phyloP scores from a whole-genome alignment of 805 yeast genomes.

The Clavispora asparagi region DNA sequence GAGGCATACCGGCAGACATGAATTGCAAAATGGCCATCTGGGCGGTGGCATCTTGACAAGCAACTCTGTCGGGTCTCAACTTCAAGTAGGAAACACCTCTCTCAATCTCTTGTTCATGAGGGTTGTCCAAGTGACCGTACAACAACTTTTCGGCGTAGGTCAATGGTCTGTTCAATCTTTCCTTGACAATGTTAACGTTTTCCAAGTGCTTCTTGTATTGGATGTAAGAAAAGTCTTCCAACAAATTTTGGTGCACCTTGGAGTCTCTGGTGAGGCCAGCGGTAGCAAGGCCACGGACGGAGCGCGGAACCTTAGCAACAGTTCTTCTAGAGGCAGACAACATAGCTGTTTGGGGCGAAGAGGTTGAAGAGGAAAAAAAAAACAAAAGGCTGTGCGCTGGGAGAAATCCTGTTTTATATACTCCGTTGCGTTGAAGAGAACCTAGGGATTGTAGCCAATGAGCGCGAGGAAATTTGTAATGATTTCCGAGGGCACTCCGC shows the following conservation, averaged over 20 bases:
- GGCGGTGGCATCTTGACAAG: slow-evolving; percentile 98
- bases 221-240: slow-evolving; percentile 80
- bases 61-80: slow-evolving; percentile 95
- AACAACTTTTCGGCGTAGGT: slow-evolving; percentile 94
- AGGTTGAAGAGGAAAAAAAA: slow-evolving; percentile 2
- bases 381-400: slow-evolving; percentile 2
- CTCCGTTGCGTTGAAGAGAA: slow-evolving; percentile 10
- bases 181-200: slow-evolving; percentile 78
- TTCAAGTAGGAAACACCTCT: slow-evolving; percentile 91
- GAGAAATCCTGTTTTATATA: slow-evolving; percentile 8
- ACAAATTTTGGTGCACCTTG: slow-evolving; percentile 55
- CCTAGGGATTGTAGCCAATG: slow-evolving; percentile 17
- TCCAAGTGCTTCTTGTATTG: slow-evolving; percentile 88
- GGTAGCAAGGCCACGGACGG: slow-evolving; percentile 19
- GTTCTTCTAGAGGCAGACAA: slow-evolving; percentile 40
- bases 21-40: slow-evolving; percentile 97
- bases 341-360: slow-evolving; percentile 19
- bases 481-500: slow-evolving; percentile 11
- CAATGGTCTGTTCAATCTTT: slow-evolving; percentile 79
- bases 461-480: slow-evolving; percentile 19
- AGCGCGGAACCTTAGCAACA: slow-evolving; percentile 16
- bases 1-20: slow-evolving; percentile 90
- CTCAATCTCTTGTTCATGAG: slow-evolving; percentile 76
- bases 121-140: slow-evolving; percentile 92
- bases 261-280: slow-evolving; percentile 19